Base-by-base conservation (phyloP, 2,329 filamentous ascomycete genomes). In the Cladosporium sp. region DNA sequence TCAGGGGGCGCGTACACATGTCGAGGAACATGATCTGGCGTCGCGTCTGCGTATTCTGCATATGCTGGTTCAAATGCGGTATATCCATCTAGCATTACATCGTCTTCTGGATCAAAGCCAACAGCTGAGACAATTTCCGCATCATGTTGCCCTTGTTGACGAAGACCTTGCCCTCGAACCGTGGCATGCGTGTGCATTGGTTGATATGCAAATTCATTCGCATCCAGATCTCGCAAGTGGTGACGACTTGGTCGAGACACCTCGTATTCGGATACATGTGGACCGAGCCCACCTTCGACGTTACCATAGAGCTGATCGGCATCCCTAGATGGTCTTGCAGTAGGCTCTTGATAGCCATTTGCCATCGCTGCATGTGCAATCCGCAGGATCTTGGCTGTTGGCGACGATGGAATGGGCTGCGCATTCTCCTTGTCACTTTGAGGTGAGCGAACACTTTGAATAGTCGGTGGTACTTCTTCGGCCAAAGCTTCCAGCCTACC, bases 281-380 rank as follows among this genome's bases (percentile, higher is more conserved):
- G 21, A 6, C 5, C 8, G 10, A 21, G 16, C 6, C 51, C 18
- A n/a, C 25, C 51, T 2, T 54, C 26, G 26, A 54, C 25, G 7
- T 6, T 3, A 21, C 26, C 10, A 54, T n/a, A 32, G 2, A 32
- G 3, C 4, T 32, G n/a, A 6, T 32, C 18, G 10, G 8, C 5
- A 21, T 1, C 14, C 26, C 14, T 54, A 5, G 13, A 39, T 7
- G 21, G 3, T 26, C 21, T 13, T 23, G 8, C 4, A 5, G 3
- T 10, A 11, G 54, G 54, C 32, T 57, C 54, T 21, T 36, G n/a
- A 7, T 21, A 32, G 6, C 14, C 28, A 7, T 36, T 32, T 18
- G 32, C 63, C 23, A 64, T 53, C 54, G 56, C 36, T 28, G 43
- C 60, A 32, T 60, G 43, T 48, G 64, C 57, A 21, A 32, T 21